A percentile compares a stretch with the other conserved stretches of the same genome.
Conservation (phyloP, 2,329 filamentous ascomycete species). For the Colletotrichum sp. region DNA sequence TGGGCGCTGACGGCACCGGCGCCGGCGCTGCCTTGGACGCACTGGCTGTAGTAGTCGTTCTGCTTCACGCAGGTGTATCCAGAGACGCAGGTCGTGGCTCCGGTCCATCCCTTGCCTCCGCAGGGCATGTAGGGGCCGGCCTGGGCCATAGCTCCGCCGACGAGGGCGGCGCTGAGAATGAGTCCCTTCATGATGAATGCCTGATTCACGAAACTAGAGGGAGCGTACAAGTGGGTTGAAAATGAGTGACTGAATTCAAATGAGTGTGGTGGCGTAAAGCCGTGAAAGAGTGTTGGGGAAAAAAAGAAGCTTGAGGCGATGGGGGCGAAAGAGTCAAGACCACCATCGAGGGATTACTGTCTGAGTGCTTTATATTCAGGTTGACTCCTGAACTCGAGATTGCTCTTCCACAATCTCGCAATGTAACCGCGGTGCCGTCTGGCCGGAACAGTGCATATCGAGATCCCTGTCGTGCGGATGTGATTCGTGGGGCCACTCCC, state of each 20-base stretch:
- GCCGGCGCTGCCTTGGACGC: constrained; percentile 26
- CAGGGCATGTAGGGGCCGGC: constrained; percentile 40
- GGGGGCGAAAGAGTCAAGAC: not conserved
- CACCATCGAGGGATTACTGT: no score
- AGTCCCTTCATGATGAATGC: constrained; percentile 15
- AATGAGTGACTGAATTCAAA: not conserved
- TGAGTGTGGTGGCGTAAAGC: not conserved
- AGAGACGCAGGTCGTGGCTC: constrained; percentile 43
- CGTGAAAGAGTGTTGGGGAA: not conserved
- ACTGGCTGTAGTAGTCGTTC: constrained; percentile 49
- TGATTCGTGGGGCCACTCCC: not conserved
- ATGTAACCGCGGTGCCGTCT: not conserved
- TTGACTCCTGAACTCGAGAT: not conserved
- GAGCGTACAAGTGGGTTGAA: not conserved
- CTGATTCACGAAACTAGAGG: not conserved
- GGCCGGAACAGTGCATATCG: not conserved
- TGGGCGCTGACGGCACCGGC: not conserved
- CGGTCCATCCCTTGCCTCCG: constrained; percentile 42
- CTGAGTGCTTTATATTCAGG: not conserved
- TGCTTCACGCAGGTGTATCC: constrained; percentile 42
- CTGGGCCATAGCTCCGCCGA: constrained; percentile 4
- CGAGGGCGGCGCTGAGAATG: not conserved
- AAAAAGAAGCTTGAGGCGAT: not conserved
- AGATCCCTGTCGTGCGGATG: not conserved
- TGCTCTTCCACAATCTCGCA: not conserved